Evolutionary conservation across 495 filamentous ascomycete species (phyloP).

Genomic region (Chaetomium cochliodes): DNA sequence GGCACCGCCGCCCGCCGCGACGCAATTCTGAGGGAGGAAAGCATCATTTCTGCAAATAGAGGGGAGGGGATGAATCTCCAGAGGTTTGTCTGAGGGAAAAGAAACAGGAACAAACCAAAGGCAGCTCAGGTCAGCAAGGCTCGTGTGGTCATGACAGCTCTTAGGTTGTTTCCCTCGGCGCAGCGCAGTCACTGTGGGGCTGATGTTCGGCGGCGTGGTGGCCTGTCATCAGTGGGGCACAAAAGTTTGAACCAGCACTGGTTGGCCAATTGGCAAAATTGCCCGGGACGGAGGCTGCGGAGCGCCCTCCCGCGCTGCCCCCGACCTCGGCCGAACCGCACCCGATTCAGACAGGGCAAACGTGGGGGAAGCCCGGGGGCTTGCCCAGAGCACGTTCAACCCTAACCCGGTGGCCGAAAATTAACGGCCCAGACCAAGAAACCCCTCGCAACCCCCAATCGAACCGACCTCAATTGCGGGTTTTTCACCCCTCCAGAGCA

Average conservation of each 20-base stretch:
- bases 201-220: not conserved
- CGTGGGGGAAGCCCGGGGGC: not conserved
- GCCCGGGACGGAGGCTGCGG: constrained; percentile 13
- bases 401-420: not conserved
- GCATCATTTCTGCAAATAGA: constrained; percentile 26
- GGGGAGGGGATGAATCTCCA: constrained; percentile 12
- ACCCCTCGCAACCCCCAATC: no score
- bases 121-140: constrained; percentile 6
- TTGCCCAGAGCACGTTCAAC: not conserved
- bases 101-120: not conserved
- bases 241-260: constrained; percentile 21
- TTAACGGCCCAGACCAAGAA: no score
- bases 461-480: no score
- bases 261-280: constrained; percentile 21
- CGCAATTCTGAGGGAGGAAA: constrained; percentile 38
- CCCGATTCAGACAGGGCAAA: not conserved
- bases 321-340: constrained; percentile 23
- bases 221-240: constrained; percentile 11
- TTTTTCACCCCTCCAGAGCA: no score
- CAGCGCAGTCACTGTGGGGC: constrained; percentile 8
- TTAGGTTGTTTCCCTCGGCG: constrained; percentile 9
- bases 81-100: not conserved
- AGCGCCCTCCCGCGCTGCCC: constrained; percentile 3
- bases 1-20: constrained; percentile 39
- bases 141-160: not conserved